Evolutionary conservation across 2,329 filamentous ascomycete species (phyloP), one percentile per base, ranked within the genome.

Genomic region (Colletotrichum phormii): DNA sequence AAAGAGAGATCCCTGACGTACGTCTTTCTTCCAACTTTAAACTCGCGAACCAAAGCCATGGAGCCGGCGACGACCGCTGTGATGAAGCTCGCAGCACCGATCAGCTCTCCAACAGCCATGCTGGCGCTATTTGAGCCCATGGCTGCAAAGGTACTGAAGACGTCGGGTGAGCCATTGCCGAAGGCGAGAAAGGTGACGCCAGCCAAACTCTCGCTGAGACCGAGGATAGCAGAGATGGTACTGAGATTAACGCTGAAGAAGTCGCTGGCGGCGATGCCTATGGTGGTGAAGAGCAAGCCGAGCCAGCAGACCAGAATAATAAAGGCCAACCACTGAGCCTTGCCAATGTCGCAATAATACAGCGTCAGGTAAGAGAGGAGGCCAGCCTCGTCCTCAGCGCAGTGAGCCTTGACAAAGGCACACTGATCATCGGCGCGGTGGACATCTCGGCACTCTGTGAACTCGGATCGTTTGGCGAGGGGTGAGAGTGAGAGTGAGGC

Each of bases 91-190:
- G 97, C 97, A 12, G 97, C 97, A 42, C 97, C 97, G 65, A 99
- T 95, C 63, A 99, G 87, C 84, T 99, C 97, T 58, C 97, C 97
- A 53, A 99, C 91, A 1, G 97, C 97, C 87, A 99, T 90, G 84
- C 95, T 97, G n/a, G 96, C 96, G 80, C 95, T 98, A 79, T 98
- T 95, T 29, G 95, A 98, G 79, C 92, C 92, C 95, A 99, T 98
- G 77, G 97, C 97, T 18, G 97, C 97, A 84, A 99, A 98, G 2
- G 97, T 99, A 76, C 95, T 98, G 83, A 99, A 99, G 58, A 99
- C 95, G 82, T 99, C 97, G 2, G 97, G 97, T 74, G 96, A 98
- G 64, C 97, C 97, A 85, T 99, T 99, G 75, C 97, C 97, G 83
- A 99, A 97, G 9, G 97, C 97, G 64, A 99, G 85, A 78, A 99